Evolutionary conservation across 2,329 filamentous ascomycete species (phyloP).

Genomic region (Verticillium albo-atrum): DNA sequence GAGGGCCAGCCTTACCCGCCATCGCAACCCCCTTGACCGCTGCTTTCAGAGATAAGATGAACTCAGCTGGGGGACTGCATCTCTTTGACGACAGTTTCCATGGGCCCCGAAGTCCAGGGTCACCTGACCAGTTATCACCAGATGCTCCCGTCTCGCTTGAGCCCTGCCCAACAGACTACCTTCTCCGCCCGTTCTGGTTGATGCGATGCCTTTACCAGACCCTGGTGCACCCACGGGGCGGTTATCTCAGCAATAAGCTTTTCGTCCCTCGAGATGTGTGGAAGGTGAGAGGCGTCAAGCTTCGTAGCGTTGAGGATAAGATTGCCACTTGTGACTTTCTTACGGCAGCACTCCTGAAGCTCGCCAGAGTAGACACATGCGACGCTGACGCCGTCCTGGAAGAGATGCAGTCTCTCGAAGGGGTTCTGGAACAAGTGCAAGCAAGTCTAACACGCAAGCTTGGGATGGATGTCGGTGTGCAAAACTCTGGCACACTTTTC

Average conservation of each 20-base stretch:
- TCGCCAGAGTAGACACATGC: constrained; percentile 78
- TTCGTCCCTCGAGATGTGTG: constrained; percentile 93
- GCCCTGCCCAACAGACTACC: constrained; percentile 81
- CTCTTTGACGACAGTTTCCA: constrained; percentile 84
- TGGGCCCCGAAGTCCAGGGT: constrained; percentile 57
- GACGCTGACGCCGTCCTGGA: constrained; percentile 90
- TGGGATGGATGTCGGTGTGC: constrained; percentile 87
- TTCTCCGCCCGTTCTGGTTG: constrained; percentile 95
- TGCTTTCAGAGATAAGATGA: constrained; percentile 54
- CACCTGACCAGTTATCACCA: constrained; percentile 55
- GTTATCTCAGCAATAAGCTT: constrained; percentile 85
- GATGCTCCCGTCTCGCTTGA: constrained; percentile 77
- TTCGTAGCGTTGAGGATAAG: constrained; percentile 91
- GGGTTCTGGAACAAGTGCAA: constrained; percentile 82
- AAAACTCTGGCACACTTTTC: constrained; percentile 69
- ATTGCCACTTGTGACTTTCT: constrained; percentile 86
- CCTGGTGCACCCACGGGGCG: constrained; percentile 83
- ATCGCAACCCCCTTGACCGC: constrained; percentile 64
- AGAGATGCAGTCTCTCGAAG: constrained; percentile 88
- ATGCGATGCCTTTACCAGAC: constrained; percentile 95
- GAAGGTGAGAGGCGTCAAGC: constrained; percentile 88
- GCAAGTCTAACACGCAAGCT: constrained; percentile 72
- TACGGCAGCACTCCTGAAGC: constrained; percentile 80
- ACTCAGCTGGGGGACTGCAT: constrained; percentile 64
- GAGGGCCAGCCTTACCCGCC: constrained; percentile 53